These are phyloP conservation scores for Pichia eremophila DNA, from an alignment of 805 yeast species.

Conservation along the genomic window DNA sequence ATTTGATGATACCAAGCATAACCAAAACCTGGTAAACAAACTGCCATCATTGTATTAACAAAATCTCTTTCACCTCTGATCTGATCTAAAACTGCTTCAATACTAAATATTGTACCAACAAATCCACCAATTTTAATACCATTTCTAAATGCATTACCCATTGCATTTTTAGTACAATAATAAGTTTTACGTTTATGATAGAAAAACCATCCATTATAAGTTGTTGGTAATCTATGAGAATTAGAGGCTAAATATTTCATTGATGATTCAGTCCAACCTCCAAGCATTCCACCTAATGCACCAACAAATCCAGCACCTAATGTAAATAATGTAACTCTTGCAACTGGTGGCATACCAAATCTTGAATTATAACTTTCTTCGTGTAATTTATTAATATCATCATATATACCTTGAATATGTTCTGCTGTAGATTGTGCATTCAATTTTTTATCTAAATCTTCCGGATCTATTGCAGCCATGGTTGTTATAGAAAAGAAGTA, in stretches of 20 bases:
- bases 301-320: slow-evolving; percentile 34
- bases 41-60: slow-evolving; percentile 51
- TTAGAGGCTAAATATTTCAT: slow-evolving; percentile 65
- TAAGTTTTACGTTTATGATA: slow-evolving; percentile 79
- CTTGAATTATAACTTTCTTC: slow-evolving; percentile 21
- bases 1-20: slow-evolving; percentile 40
- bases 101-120: slow-evolving; percentile 42
- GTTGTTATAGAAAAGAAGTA: too few relatives aligned
- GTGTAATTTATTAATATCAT: slow-evolving; percentile 10
- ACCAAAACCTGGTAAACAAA: slow-evolving; percentile 39
- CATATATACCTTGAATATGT: slow-evolving; percentile 8
- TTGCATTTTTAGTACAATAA: slow-evolving; percentile 52
- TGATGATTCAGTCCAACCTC: slow-evolving; percentile 48
- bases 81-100: slow-evolving; percentile 55
- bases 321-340: slow-evolving; percentile 36
- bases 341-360: slow-evolving; percentile 39
- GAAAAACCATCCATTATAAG: slow-evolving; percentile 80
- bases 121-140: slow-evolving; percentile 34
- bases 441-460: slow-evolving; percentile 9
- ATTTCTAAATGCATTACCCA: slow-evolving; percentile 36
- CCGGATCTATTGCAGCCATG: slow-evolving; percentile 12
- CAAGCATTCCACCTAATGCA: slow-evolving; percentile 45
- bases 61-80: slow-evolving; percentile 45
- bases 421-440: slow-evolving; percentile 9
- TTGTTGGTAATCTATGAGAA: slow-evolving; percentile 69